Base-by-base conservation (phyloP, 2,329 filamentous ascomycete species). In the Colletotrichum higginsianum region DNA sequence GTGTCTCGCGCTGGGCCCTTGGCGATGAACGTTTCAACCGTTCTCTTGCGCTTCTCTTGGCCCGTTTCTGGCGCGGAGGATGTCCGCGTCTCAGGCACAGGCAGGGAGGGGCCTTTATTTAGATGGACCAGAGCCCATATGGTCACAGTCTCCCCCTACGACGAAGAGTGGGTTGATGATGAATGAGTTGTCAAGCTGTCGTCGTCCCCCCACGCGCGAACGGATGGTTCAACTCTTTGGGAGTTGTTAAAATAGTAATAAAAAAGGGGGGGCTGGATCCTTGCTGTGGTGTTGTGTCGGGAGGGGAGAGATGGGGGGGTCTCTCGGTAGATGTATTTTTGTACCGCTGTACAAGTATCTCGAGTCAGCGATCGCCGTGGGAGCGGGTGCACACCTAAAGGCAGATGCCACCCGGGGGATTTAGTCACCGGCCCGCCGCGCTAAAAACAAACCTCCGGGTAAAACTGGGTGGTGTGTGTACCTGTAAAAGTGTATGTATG, bases 21-120 rank as follows among this genome's bases (percentile, higher is more conserved):
- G 68, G 64, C 68, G 65, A 63, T 58, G 40, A 68, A 71, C 68
- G 68, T 71, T 71, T 71, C 68, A 68, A 68, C 57, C 53, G 42
- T 60, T 46, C 47, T 30, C 38, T 55, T 38, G 49, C 40, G 26
- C 47, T 12, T 60, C 26, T 63, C 68, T 71, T 71, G 68, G 68
- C 68, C 21, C 49, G 4, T 18, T 30, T 7, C 16, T 67, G 23
- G 42, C 18, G 56, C 68, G 68, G 52, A 52, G 15, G 40, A 15
- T 68, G 46, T 63, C 58, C 68, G 53, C 58, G 68, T 68, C 68
- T 71, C 58, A 35, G 30, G 30, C 30, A 30, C 30, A 30, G 30
- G 30, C 12, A 18, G 26, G 4, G 26, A 4, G 2, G 26, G 26
- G 55, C 38, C 38, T 66, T 67, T 61, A 61, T 67, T 71, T 71